These are phyloP conservation scores for Fagopyrum tataricum DNA, from an alignment of 148 eudicot species.

Conservation along the genomic window DNA sequence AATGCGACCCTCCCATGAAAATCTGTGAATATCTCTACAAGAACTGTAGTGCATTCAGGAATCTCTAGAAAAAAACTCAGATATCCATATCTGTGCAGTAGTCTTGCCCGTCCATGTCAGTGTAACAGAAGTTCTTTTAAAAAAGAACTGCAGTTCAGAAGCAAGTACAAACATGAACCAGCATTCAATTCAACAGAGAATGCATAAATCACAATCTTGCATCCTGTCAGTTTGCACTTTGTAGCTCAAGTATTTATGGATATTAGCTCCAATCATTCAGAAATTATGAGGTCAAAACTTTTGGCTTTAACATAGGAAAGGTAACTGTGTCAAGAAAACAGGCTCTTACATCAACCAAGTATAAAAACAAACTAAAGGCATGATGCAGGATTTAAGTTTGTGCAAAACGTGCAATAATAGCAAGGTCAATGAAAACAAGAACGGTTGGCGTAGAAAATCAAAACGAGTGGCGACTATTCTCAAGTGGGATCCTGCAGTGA, in stretches of 20 bases:
- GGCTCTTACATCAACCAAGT: neutral
- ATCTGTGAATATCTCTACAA: constrained; percentile 1
- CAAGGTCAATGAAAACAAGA: neutral
- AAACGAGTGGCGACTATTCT: neutral
- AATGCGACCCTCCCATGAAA: neutral
- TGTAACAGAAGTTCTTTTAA: neutral
- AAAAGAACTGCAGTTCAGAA: neutral
- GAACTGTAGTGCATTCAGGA: neutral
- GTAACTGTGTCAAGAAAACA: constrained; percentile 3
- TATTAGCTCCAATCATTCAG: neutral
- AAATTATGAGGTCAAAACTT: neutral
- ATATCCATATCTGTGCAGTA: neutral
- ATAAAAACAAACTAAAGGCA: neutral
- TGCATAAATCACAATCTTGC: neutral
- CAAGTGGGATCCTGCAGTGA: neutral
- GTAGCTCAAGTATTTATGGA: neutral
- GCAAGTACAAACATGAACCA: neutral
- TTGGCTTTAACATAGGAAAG: neutral
- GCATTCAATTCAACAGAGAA: neutral
- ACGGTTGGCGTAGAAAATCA: neutral
- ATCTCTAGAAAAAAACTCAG: neutral
- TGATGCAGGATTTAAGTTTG: neutral
- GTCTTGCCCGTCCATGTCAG: neutral
- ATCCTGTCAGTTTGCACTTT: constrained; percentile 1
- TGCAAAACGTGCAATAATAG: neutral